phyloP scores from a whole-genome alignment of 306 rosid genomes.

The Begonia peltatifolia region DNA sequence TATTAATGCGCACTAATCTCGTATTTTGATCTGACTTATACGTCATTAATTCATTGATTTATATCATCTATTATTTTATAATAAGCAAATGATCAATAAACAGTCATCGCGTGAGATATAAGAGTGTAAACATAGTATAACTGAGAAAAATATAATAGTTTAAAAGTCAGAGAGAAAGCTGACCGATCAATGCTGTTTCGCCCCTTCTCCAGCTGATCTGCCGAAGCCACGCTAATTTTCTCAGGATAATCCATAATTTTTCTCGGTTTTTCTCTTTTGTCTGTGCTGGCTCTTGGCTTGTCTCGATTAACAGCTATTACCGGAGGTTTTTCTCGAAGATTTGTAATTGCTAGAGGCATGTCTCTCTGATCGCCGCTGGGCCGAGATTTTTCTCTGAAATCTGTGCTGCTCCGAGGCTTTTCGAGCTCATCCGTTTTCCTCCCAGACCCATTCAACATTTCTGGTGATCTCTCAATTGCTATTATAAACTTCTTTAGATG shows the following conservation, averaged over 20 bases:
- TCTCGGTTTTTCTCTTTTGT: conserved; percentile 60
- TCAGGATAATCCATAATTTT: conserved; percentile 45
- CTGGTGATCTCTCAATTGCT: conserved; percentile 42
- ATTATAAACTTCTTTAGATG: conserved; percentile 77
- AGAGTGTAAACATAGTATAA: no score
- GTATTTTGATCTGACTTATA: no score
- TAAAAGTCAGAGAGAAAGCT: conserved; percentile 2
- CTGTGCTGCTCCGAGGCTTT: conserved; percentile 57
- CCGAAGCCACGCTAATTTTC: conserved; percentile 10
- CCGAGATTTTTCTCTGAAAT: conserved; percentile 60
- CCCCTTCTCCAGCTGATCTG: conserved; percentile 14
- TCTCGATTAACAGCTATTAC: conserved; percentile 50
- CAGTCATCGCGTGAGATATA: no score
- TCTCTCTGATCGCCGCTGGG: conserved; percentile 25
- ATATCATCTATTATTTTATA: no score
- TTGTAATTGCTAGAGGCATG: conserved; percentile 32
- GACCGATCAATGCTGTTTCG: conserved; percentile 34
- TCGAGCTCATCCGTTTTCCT: conserved; percentile 39
- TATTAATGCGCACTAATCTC: no score
- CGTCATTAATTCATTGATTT: no score
- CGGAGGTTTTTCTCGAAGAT: conserved; percentile 45
- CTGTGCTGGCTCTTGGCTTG: conserved; percentile 43
- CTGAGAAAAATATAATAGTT: no score
- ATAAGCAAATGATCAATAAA: no score
- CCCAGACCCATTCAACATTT: conserved; percentile 24